Base-by-base conservation (phyloP, 768 basidiomycete genomes). In the Leccinum broughii region DNA sequence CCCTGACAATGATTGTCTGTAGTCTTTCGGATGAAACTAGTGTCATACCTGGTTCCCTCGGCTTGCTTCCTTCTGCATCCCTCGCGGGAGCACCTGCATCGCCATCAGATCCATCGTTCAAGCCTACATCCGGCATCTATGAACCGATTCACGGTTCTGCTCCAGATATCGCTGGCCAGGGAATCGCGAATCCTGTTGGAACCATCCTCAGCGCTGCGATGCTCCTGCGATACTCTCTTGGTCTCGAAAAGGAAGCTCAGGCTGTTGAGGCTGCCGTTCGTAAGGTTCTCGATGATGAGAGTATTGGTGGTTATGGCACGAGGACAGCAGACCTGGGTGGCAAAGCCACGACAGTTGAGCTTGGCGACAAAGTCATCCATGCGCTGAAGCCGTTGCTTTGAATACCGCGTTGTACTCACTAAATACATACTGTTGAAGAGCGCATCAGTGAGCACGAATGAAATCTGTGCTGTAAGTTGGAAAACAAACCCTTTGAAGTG, bases 71-170 rank as follows among this genome's bases (percentile, higher is more conserved):
- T 14, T 98, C 97, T 13, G 97, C 97, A 32, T 98, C 95, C 14
- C 85, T 99, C 9, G 92, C 95, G 2, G 95, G 93, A 50, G 92
- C 93, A 24, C 95, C 87, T 2, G 88, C 84, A 1, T 69, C 80
- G 6, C 81, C 77, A 14, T 77, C 70, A 4, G 70, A 77, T 13
- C 77, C 84, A 28, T 79, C 83, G 62, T 89, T 89, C 74, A 91
- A 90, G 71, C 86, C 90, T 6, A 90, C 90, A 2, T 76, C 84
- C 17, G 97, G 97, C 46, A 78, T 99, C 48, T 99, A 99, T 80
- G 97, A 99, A 77, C 97, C 97, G 54, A 97, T 97, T 64, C 94
- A 96, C 70, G 93, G 93, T 54, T 93, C 93, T 48, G 95, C 95
- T 1, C 95, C 95, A 55, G 95, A 96, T 70, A 97, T 97, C 62